Conservation (phyloP, 2,329 filamentous ascomycete species). For the Tolypocladium endophyticum region DNA sequence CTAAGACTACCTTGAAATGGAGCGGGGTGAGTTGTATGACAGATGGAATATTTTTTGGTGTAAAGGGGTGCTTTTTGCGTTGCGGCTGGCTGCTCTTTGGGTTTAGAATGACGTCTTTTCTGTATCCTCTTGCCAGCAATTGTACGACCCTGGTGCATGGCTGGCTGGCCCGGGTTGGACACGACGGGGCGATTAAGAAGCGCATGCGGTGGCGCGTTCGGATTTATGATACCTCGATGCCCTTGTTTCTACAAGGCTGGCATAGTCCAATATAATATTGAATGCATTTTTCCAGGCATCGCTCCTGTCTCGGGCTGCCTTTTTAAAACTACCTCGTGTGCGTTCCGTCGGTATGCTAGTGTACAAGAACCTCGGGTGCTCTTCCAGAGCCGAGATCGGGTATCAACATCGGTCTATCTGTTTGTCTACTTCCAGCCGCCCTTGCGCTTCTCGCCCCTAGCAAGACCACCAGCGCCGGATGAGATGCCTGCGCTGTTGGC, state of each 20-base stretch:
- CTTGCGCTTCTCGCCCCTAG: constrained; percentile 21
- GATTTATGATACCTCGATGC: constrained; percentile 21
- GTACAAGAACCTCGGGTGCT: background rate
- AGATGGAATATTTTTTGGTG: background rate
- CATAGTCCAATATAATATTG: constrained; percentile 9
- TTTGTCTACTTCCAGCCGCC: constrained; percentile 18
- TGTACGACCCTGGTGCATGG: background rate
- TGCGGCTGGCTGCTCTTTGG: background rate
- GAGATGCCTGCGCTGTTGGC: constrained; percentile 10
- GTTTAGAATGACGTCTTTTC: background rate
- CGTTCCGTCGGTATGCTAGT: background rate
- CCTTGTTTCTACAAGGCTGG: constrained; percentile 7
- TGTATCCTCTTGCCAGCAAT: background rate
- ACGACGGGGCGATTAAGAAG: background rate
- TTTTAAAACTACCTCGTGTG: background rate
- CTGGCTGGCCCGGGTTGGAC: background rate
- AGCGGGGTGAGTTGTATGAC: background rate
- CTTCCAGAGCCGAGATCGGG: background rate
- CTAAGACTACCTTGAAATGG: background rate
- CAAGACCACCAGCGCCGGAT: constrained; percentile 11
- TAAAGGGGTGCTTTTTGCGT: background rate
- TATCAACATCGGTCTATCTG: background rate
- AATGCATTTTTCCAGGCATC: constrained; percentile 1
- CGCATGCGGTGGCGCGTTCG: constrained; percentile 11
- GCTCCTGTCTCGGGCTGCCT: background rate